Evolutionary conservation across 2,329 filamentous ascomycete genomes (phyloP), one percentile per base, ranked within the genome.

Genomic region (Sporothrix phasma): DNA sequence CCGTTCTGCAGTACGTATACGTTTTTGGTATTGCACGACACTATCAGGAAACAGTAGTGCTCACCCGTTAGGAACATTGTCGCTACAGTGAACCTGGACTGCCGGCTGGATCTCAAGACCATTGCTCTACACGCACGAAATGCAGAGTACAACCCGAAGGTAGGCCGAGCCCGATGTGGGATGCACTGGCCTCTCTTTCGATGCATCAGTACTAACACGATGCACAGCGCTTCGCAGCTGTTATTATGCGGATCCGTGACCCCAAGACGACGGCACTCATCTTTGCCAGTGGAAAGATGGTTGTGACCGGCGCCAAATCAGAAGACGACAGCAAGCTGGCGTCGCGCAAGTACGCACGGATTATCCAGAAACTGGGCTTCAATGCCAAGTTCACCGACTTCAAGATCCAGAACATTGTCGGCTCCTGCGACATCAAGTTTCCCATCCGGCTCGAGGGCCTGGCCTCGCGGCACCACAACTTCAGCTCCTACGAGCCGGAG

Each of bases 341-440:
- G 8, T 94, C 89, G 66, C 88, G 93, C 79, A 99, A 99, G 79
- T 97, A 97, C 74, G 94, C 94, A 62, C 92, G 94, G 73, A 97
- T 99, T 77, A 97, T 99, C 72, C 94, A 99, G 83, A 99, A 99
- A 81, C 90, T 99, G 66, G 94, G 94, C 68, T 99, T 99, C 84
- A 96, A 97, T 71, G 93, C 94, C 72, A 97, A 97, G 85, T 97
- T 99, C 78, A 97, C 92, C 70, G 94, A 99, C 77, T 99, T 99
- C 81, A 99, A 97, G 85, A 99, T 99, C 73, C 92, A 97, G 81
- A 99, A 99, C 78, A 97, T 99, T 69, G 94, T 99, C 69, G 94
- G 94, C 69, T 96, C 92, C 66, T 97, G 93, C 77, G 94, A 99
- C 75, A 97, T 99, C 83, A 97, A 97, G 83, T 99, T 99, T 80